Percentiles rank a stretch among this genome's conserved stretches.
Evolutionary conservation across 345 rosid genomes (phyloP).

Genomic region (Heritiera littoralis): DNA sequence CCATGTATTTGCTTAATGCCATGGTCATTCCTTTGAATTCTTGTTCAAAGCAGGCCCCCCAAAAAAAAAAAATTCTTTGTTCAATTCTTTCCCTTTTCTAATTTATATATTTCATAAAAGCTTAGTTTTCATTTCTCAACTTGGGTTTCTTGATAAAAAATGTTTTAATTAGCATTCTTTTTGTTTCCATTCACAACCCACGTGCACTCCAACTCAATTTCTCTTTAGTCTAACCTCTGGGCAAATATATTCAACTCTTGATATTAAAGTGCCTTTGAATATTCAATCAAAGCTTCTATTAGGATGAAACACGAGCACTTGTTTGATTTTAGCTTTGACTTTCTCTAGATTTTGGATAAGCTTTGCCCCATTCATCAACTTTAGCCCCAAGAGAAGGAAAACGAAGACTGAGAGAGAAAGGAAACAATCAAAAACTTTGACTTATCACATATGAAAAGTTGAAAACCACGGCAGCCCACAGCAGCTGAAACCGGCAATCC

Average conservation of each 20-base stretch:
- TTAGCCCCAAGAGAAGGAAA: background rate
- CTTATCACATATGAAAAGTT: background rate
- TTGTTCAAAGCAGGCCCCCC: background rate
- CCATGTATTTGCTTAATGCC: background rate
- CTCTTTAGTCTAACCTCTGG: background rate
- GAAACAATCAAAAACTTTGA: background rate
- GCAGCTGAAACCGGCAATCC: background rate
- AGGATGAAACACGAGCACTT: background rate
- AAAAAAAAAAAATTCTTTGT: too few relatives aligned
- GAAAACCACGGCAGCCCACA: constrained; percentile 5
- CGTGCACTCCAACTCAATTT: background rate
- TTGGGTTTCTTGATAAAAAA: background rate
- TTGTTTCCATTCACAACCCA: background rate
- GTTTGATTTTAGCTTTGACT: background rate
- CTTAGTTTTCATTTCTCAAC: background rate
- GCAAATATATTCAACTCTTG: background rate
- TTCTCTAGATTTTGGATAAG: background rate
- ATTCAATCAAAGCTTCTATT: background rate
- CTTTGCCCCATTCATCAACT: background rate
- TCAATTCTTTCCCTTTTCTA: background rate
- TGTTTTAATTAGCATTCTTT: too few relatives aligned
- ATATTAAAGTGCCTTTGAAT: background rate
- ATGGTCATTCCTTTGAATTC: constrained; percentile 4
- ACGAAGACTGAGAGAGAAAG: too few relatives aligned
- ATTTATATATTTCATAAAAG: background rate